These are phyloP conservation scores for Hypsizygus ulmarius DNA, from an alignment of 1,284 basidiomycete genomes.

Conservation along the genomic window DNA sequence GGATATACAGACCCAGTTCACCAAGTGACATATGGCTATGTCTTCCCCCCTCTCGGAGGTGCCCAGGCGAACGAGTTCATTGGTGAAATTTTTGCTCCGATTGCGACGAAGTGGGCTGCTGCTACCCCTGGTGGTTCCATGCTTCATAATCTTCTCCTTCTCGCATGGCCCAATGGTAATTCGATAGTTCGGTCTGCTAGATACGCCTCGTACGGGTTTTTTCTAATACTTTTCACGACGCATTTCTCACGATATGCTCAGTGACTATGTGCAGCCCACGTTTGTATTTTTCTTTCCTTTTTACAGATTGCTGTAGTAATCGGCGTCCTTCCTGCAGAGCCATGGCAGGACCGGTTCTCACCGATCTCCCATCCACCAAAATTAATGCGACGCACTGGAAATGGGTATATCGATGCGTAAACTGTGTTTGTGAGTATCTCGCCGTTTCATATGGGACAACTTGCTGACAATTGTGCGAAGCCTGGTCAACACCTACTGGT, in stretches of 20 bases:
- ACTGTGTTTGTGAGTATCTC: conserved; percentile 37
- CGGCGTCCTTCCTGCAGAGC: conserved; percentile 22
- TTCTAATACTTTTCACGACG: conserved; percentile 6
- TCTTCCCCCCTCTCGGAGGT: conserved; percentile 44
- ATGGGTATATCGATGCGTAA: conserved; percentile 55
- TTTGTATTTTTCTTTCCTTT: conserved; percentile 21
- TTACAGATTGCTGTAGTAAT: background rate
- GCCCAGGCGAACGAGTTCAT: conserved; percentile 46
- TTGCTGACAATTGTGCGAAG: conserved; percentile 20
- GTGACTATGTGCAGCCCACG: conserved; percentile 47
- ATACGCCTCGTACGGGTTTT: conserved; percentile 44
- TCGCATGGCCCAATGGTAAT: conserved; percentile 57
- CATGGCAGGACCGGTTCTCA: conserved; percentile 44
- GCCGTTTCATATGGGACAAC: background rate
- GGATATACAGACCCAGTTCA: conserved; percentile 50
- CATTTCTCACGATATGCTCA: conserved; percentile 17
- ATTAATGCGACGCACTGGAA: conserved; percentile 57
- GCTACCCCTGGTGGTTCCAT: conserved; percentile 52
- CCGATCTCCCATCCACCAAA: conserved; percentile 39
- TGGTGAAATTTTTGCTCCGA: conserved; percentile 57
- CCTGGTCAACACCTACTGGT: conserved; percentile 33
- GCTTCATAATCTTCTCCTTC: conserved; percentile 51
- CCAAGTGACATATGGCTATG: conserved; percentile 48
- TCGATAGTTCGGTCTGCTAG: conserved; percentile 51
- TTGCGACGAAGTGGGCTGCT: conserved; percentile 52